These are phyloP conservation scores for Draba incana DNA, from an alignment of 345 rosid genomes.

Conservation along the genomic window DNA sequence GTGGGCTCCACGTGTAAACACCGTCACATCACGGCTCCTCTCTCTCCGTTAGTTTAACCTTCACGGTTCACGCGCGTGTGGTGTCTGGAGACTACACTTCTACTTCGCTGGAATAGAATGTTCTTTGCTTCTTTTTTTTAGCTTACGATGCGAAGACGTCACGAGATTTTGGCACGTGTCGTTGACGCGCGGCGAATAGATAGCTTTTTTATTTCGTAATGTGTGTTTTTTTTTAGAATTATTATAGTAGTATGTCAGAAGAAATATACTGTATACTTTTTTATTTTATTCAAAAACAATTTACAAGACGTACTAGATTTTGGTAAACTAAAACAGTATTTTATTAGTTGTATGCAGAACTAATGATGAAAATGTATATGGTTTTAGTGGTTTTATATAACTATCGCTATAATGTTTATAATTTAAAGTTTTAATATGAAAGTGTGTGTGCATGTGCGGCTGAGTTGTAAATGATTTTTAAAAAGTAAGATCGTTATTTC, in stretches of 20 bases:
- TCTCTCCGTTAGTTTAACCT: neutral
- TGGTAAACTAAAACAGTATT: neutral
- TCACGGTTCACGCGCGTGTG: conserved; percentile 26
- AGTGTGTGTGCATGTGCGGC: too few species aligned
- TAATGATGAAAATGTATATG: too few species aligned
- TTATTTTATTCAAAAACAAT: too few species aligned
- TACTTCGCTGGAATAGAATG: conserved; percentile 36
- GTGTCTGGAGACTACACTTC: conserved; percentile 16
- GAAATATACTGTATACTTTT: neutral
- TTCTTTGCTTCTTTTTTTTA: conserved; percentile 20
- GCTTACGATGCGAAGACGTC: conserved; percentile 36
- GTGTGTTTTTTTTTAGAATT: neutral
- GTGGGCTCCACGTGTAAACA: conserved; percentile 35
- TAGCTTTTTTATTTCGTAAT: neutral
- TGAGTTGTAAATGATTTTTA: too few species aligned
- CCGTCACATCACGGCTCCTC: conserved; percentile 29
- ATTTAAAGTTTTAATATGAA: too few species aligned
- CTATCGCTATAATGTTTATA: too few species aligned
- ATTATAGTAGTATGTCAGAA: neutral
- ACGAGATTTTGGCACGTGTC: conserved; percentile 23
- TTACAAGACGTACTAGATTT: too few species aligned
- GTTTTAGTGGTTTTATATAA: too few species aligned
- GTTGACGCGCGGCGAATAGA: conserved; percentile 32
- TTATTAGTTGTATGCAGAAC: neutral
- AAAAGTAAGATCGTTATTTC: too few species aligned